Percentiles rank a stretch among this genome's conserved stretches.
Evolutionary conservation across 352 stramenopile genomes (phyloP).

Genomic region (Phytophthora parvispora): DNA sequence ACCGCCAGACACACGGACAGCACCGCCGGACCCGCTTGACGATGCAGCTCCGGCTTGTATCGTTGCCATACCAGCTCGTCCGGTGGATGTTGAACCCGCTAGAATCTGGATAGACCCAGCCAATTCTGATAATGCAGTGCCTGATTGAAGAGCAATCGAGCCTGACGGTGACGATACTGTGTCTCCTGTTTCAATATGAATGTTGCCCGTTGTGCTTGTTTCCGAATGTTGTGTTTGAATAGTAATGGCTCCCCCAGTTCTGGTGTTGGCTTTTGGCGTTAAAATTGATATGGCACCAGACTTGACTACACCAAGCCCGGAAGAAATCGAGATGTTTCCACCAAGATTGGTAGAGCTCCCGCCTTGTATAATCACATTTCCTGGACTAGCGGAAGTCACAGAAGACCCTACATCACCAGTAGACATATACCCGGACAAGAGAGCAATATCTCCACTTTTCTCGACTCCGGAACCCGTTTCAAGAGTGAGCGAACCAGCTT

Average conservation of each 20-base stretch:
- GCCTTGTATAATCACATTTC: constrained; percentile 30
- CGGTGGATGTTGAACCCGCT: constrained; percentile 7
- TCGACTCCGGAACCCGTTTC: constrained; percentile 26
- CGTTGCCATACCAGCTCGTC: constrained; percentile 1
- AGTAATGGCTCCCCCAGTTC: constrained; percentile 22
- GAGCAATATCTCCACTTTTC: constrained; percentile 30
- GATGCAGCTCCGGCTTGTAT: constrained; percentile 8
- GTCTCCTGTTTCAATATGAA: constrained; percentile 26
- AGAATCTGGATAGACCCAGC: constrained; percentile 20
- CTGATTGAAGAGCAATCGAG: constrained; percentile 21
- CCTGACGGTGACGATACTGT: constrained; percentile 15
- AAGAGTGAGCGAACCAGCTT: constrained; percentile 27
- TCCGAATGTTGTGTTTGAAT: constrained; percentile 28
- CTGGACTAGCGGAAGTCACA: constrained; percentile 10
- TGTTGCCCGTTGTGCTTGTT: constrained; percentile 14
- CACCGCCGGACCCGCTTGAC: constrained; percentile 9
- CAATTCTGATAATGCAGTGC: constrained; percentile 10
- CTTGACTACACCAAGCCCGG: constrained; percentile 20
- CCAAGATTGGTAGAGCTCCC: constrained; percentile 23
- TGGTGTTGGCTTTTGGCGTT: constrained; percentile 15
- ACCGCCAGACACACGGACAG: constrained; percentile 9
- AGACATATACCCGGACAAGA: constrained; percentile 16
- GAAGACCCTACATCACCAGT: constrained; percentile 14
- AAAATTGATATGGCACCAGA: constrained; percentile 29
- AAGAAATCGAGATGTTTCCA: constrained; percentile 29